Conservation (phyloP, 2,329 filamentous ascomycete genomes). For the Apiospora hydei region DNA sequence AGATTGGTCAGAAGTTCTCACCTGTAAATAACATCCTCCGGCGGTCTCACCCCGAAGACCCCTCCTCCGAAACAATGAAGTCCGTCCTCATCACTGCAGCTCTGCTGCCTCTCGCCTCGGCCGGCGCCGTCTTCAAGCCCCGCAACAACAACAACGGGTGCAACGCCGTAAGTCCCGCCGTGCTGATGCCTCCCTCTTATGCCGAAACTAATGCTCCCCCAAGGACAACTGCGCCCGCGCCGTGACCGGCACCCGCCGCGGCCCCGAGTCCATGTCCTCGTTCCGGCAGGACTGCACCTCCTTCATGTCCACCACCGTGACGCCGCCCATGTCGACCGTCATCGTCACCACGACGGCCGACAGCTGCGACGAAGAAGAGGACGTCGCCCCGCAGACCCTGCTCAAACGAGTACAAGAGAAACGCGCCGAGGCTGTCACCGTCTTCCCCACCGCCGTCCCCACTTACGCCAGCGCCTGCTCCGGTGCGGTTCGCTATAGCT, state of each 20-base stretch:
- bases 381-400: background rate
- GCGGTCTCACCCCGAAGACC: background rate
- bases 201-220: too few species aligned
- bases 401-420: background rate
- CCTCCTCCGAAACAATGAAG: background rate
- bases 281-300: conserved; percentile 1
- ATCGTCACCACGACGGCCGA: conserved; percentile 2
- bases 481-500: conserved; percentile 1
- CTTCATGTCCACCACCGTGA: background rate
- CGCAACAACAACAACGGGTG: conserved; percentile 18
- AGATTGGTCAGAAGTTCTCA: background rate
- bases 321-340: background rate
- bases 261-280: background rate
- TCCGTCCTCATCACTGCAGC: background rate
- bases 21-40: background rate
- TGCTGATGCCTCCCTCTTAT: too few species aligned
- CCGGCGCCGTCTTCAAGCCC: background rate
- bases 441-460: conserved; percentile 8
- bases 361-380: background rate
- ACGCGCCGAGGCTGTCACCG: background rate
- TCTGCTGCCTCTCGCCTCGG: background rate
- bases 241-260: conserved; percentile 3
- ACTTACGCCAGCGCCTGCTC: conserved; percentile 9
- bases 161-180: conserved; percentile 7
- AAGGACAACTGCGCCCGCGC: conserved; percentile 17